Evolutionary conservation across 495 filamentous ascomycete genomes (phyloP), one percentile per base, ranked within the genome.

Genomic region (Neurospora cerealis): DNA sequence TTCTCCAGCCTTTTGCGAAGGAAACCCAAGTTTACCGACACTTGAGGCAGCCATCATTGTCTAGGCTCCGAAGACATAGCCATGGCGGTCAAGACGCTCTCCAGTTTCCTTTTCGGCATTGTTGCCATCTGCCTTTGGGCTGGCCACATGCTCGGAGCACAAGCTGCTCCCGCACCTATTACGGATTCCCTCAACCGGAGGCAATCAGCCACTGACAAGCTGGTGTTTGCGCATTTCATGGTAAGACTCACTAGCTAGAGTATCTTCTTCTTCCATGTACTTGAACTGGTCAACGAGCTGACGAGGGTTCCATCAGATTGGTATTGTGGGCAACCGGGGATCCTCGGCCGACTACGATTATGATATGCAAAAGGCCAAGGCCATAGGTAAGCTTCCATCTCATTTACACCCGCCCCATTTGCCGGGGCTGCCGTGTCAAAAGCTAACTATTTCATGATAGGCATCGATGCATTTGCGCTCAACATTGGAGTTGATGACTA

Each of bases 161-260:
- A 70, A 11, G 75, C 70, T n/a, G 71, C 70, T 74, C 75, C 74
- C 34, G 34, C 32, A 37, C 71, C 71, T n/a, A 38, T 37, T 37
- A 17, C 54, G 39, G 17, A 37, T 15, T 69, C 37, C 54, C 54
- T 70, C n/a, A 6, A 15, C 5, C 19, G 21, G 15, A 62, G 69
- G 34, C 42, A 70, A 36, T 37, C 72, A 21, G 38, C 40, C 60
- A 21, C 24, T 41, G 72, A 70, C 69, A 46, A 32, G 36, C 79
- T 89, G 38, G 88, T 89, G 7, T 89, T 90, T 76, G 83, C 82
- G 73, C 88, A 90, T 77, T 90, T 89, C 78, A 89, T 89, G 86
- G 88, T 88, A 77, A 74, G 85, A 41, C 5, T 9, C 70, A 38
- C 38, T 21, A 21, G 42, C n/a, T 74, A 7, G 42, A 19, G 1